These are phyloP conservation scores for Kandelia obovata DNA, from an alignment of 345 rosid species.

Conservation along the genomic window DNA sequence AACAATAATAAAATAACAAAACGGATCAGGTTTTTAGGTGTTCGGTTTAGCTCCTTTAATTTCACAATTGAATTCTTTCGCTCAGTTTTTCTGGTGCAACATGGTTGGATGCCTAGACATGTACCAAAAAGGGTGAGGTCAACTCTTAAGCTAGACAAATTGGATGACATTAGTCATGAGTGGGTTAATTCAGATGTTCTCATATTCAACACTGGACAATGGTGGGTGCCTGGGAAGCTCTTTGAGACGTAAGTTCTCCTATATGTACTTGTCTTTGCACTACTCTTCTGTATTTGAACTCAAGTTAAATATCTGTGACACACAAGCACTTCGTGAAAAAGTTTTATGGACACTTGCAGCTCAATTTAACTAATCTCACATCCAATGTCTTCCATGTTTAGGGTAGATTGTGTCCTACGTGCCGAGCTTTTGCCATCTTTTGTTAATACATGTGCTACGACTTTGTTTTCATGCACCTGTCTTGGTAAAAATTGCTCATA, in stretches of 20 bases:
- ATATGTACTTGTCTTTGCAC: constrained; percentile 7
- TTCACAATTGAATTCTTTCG: constrained; percentile 81
- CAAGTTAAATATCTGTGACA: neutral
- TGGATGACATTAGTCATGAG: constrained; percentile 66
- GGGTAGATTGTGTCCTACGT: neutral
- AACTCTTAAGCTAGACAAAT: constrained; percentile 57
- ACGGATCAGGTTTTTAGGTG: constrained; percentile 69
- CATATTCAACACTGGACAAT: constrained; percentile 83
- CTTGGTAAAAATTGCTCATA: no score
- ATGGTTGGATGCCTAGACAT: constrained; percentile 58
- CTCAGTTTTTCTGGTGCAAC: constrained; percentile 86
- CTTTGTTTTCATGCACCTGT: no score
- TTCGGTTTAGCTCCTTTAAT: constrained; percentile 68
- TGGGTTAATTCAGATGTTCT: constrained; percentile 80
- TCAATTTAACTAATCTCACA: neutral
- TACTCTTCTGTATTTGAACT: constrained; percentile 2
- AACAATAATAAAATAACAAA: constrained; percentile 76
- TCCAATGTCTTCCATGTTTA: neutral
- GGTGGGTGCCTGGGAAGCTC: constrained; percentile 99
- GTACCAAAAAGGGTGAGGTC: constrained; percentile 81
- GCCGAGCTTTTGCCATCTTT: neutral
- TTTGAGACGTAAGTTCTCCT: constrained; percentile 64
- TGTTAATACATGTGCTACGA: no score
- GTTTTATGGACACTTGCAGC: constrained; percentile 8
- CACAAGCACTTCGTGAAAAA: neutral